Base-by-base conservation (phyloP, 257 asterid species). In the Lycium ferocissimum region DNA sequence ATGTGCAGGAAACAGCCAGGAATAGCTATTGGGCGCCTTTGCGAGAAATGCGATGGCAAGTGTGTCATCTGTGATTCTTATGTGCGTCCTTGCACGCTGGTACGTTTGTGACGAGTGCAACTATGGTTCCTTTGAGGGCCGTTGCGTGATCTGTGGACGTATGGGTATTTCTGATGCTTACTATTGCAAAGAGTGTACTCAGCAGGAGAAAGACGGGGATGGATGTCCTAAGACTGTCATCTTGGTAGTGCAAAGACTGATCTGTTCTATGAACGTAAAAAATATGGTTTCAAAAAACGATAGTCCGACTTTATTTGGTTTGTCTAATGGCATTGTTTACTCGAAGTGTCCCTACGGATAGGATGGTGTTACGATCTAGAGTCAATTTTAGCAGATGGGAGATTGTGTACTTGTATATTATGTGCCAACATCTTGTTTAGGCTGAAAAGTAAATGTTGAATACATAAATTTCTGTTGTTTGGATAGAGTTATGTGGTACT, bases 1-100 rank as follows among this genome's bases (percentile, higher is more conserved):
- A 94, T 94, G 98, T 94, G 97, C 92, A 65, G 96, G 33, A 93
- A 94, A 89, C 98, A 93, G 88, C 98, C 98, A 35, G 96, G 98
- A 58, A 93, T 94, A 45, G 96, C 96, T 54, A 94, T 94, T 59
- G 97, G 98, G n/a, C 89, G 97, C 54, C 96, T 94, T n/a, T 93
- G 98, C 40, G 98, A 94, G 89, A 94, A 93, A 88, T 91, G 94
- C 43, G 98, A 93, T 76, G 97, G 98, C 35, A 94, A 94, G 76
- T 94, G 98, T 72, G 96, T 94, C 18, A 89, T 94, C 35, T 94
- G 98, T 57, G 98, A 94, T 87, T 94, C 98, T 6, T 92, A 91
- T 22, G 97, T 93, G 86, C 95, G 97, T 12, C 98, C 98, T 71
- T 94, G 98, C 90, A 93, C 96, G 0, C 93, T 94, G 47, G 98